Evolutionary conservation across 2,329 filamentous ascomycete species (phyloP).

Genomic region (Aureobasidium subglaciale): DNA sequence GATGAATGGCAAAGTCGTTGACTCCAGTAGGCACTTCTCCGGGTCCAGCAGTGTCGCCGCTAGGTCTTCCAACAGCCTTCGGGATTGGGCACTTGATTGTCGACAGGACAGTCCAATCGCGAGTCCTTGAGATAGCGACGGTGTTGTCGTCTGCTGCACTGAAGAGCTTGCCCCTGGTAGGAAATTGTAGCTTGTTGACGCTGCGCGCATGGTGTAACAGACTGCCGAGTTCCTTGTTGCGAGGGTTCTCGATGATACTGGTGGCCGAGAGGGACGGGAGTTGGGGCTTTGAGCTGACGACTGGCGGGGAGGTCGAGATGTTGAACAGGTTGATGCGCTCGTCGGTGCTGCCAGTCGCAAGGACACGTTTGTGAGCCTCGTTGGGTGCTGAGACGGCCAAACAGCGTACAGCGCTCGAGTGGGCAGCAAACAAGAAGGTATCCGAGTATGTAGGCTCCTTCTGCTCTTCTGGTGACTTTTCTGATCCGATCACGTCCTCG

Average conservation of each 20-base stretch:
- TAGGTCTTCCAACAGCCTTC: constrained; percentile 71
- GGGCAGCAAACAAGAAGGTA: constrained; percentile 92
- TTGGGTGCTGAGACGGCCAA: constrained; percentile 70
- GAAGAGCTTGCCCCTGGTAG: constrained; percentile 78
- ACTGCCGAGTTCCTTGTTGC: constrained; percentile 81
- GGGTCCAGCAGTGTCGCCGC: constrained; percentile 78
- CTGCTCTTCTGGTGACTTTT: constrained; percentile 16
- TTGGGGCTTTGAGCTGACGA: constrained; percentile 54
- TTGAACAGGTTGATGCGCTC: constrained; percentile 94
- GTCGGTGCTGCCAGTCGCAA: constrained; percentile 88
- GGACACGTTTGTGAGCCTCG: constrained; percentile 66
- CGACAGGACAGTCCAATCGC: constrained; percentile 83
- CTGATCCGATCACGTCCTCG: constrained; percentile 23
- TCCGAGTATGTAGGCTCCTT: constrained; percentile 64
- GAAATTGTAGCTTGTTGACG: constrained; percentile 73
- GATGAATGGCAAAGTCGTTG: constrained; percentile 92
- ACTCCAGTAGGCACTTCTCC: constrained; percentile 79
- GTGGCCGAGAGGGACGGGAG: constrained; percentile 57
- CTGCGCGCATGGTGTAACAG: constrained; percentile 80
- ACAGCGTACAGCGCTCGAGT: constrained; percentile 82
- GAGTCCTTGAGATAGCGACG: constrained; percentile 75
- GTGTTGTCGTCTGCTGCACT: constrained; percentile 87
- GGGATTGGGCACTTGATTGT: constrained; percentile 84
- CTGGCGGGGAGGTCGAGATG: constrained; percentile 53
- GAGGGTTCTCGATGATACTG: constrained; percentile 73